These are phyloP conservation scores for Didymosphaeria variabile DNA, from an alignment of 2,329 filamentous ascomycete genomes.

Conservation along the genomic window DNA sequence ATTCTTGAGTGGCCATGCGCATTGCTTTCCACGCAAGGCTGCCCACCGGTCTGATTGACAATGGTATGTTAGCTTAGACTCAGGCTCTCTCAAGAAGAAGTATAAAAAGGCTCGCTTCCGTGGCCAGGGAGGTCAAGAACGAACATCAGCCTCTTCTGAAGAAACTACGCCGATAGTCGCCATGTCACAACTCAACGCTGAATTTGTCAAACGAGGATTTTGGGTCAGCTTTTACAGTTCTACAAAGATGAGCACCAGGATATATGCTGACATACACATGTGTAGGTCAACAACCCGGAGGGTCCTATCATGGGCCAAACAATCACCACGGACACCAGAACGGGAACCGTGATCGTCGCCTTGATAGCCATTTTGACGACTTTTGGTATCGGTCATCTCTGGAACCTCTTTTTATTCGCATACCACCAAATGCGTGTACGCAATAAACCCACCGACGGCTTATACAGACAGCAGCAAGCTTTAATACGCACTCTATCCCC, in stretches of 20 bases:
- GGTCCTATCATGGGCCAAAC: slow-evolving; percentile 18
- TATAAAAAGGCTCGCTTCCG: too few relatives aligned
- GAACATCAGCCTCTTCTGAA: too few relatives aligned
- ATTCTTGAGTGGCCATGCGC: background rate
- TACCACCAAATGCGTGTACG: slow-evolving; percentile 17
- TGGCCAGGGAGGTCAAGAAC: too few relatives aligned
- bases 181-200: background rate
- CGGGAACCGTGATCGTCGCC: slow-evolving; percentile 20
- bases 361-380: slow-evolving; percentile 17
- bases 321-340: slow-evolving; percentile 21
- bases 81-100: too few relatives aligned
- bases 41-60: background rate
- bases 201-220: background rate
- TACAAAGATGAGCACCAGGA: too few relatives aligned
- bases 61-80: too few relatives aligned
- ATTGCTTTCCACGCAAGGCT: background rate
- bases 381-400: slow-evolving; percentile 15
- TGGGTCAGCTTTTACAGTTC: background rate
- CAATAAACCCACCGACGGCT: slow-evolving; percentile 4
- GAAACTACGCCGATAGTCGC: too few relatives aligned
- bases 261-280: too few relatives aligned
- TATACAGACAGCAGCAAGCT: slow-evolving; percentile 7
- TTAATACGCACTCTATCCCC: slow-evolving; percentile 15
- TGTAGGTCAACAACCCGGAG: background rate
- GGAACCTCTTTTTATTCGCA: slow-evolving; percentile 17